Evolutionary conservation across 306 rosid species (phyloP), one percentile per base, ranked within the genome.

Genomic region (Rubus parviflorus): DNA sequence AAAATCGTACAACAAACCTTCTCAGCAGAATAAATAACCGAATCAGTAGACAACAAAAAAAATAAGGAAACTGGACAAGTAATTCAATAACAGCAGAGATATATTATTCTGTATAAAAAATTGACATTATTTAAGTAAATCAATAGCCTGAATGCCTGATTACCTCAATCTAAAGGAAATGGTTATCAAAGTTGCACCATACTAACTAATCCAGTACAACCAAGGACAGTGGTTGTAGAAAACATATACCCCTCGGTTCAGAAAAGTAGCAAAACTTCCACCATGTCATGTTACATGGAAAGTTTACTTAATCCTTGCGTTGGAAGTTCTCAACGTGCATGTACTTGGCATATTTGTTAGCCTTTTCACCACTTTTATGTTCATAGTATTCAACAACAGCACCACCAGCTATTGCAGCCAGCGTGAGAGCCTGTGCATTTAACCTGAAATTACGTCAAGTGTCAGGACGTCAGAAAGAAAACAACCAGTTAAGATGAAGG

Each of bases 371-470:
- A 1, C 82, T 6, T 75, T 74, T 86, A 47, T 79, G 94, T 77
- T 96, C 99, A 43, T 89, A 91, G 85, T 85, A 91, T 76, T 92
- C 99, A 7, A 91, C 99, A 62, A 84, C 85, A 6, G 98, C 99
- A 14, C 96, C 96, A 22, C 98, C 99, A 0, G 91, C 91, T 51
- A 96, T 77, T 45, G 98, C 99, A 20, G 94, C 98, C 5, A 96
- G 87, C 1, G 99, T 96, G 19, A 92, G 84, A 76, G 94, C 99
- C 92, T 96, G 99, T 3, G 98, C 99, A 43, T 96, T 93, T 84
- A 96, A 81, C 97, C 98, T 96, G 90, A 79, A 49, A 69, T 19
- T 49, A 62, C 53, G 73, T 37, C 6, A 15, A 8, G 51, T 12
- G 38, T 37, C 16, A 77, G 76, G 57, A 57, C 57, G 9, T 76